Percentiles rank a stretch among this genome's conserved stretches.
phyloP scores from a whole-genome alignment of 1,139 yeast species.

The Kodamaea arcana region DNA sequence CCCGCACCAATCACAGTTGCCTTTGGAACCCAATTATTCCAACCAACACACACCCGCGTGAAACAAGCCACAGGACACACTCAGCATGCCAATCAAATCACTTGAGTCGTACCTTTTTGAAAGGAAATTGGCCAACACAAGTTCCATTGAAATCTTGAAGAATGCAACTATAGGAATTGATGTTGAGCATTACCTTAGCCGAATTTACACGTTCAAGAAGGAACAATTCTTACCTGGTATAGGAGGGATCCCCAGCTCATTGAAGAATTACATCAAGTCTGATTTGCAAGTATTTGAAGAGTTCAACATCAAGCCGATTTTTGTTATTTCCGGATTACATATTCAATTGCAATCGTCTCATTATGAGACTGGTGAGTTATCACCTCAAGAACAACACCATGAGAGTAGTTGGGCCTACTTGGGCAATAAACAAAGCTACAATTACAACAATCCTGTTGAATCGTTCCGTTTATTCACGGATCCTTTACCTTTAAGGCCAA shows the following conservation, averaged over 20 bases:
- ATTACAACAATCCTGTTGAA: constrained; percentile 27
- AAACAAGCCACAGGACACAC: background rate
- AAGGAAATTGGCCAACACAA: constrained; percentile 56
- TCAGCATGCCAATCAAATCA: constrained; percentile 53
- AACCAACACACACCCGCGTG: no score
- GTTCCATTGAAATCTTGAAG: constrained; percentile 62
- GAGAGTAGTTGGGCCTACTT: constrained; percentile 46
- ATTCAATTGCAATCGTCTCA: constrained; percentile 31
- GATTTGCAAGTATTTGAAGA: constrained; percentile 62
- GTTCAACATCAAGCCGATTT: constrained; percentile 67
- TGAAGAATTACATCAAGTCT: constrained; percentile 53
- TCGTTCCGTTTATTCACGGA: constrained; percentile 46
- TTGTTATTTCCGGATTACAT: constrained; percentile 62
- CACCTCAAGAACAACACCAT: constrained; percentile 44
- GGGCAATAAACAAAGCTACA: constrained; percentile 23
- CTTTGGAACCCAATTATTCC: no score
- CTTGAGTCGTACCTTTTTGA: constrained; percentile 72
- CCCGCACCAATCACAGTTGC: no score
- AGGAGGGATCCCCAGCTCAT: constrained; percentile 76
- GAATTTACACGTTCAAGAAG: constrained; percentile 58
- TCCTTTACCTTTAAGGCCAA: constrained; percentile 45
- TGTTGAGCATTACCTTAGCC: constrained; percentile 69
- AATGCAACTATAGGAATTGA: constrained; percentile 80
- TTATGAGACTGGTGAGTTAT: constrained; percentile 35
- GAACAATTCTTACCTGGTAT: constrained; percentile 75